Conservation (phyloP, 2,329 filamentous ascomycete genomes). For the Leptographium radiaticola region DNA sequence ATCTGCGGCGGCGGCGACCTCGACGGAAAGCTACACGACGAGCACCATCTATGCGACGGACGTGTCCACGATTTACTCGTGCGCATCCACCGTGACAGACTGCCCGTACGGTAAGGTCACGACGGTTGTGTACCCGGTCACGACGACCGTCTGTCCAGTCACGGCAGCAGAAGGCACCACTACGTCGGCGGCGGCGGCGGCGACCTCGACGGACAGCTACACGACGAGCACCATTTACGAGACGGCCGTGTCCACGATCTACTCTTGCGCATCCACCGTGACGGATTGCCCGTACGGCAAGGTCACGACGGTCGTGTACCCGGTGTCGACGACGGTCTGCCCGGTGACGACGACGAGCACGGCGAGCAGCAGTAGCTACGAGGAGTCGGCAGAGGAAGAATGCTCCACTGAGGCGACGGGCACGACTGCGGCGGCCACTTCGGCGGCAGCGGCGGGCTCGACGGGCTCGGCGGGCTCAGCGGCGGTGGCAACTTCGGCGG, state of each 20-base stretch:
- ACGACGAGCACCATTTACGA: slow-evolving; percentile 6
- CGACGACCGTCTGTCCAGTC: slow-evolving; percentile 23
- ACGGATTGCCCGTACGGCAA: slow-evolving; percentile 16
- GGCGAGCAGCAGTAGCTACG: neutral
- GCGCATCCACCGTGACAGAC: slow-evolving; percentile 15
- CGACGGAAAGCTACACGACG: neutral
- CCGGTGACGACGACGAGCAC: slow-evolving; percentile 17
- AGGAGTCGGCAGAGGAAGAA: no score
- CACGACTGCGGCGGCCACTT: no score
- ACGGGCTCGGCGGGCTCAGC: neutral
- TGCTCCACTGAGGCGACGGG: no score
- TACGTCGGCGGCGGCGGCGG: neutral
- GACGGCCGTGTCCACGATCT: slow-evolving; percentile 13
- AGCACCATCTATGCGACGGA: slow-evolving; percentile 5
- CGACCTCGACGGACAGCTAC: neutral
- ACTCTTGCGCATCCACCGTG: slow-evolving; percentile 15
- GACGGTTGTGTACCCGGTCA: slow-evolving; percentile 15
- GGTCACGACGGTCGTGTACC: slow-evolving; percentile 16
- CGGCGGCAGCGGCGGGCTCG: neutral
- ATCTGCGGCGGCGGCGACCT: neutral
- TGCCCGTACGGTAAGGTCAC: slow-evolving; percentile 16
- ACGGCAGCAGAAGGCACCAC: neutral
- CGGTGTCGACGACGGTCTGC: slow-evolving; percentile 26
- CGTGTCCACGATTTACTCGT: slow-evolving; percentile 16
- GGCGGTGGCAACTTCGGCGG: neutral